Base-by-base conservation (phyloP, 179 eudicot genomes). In the Actinidia polygama region DNA sequence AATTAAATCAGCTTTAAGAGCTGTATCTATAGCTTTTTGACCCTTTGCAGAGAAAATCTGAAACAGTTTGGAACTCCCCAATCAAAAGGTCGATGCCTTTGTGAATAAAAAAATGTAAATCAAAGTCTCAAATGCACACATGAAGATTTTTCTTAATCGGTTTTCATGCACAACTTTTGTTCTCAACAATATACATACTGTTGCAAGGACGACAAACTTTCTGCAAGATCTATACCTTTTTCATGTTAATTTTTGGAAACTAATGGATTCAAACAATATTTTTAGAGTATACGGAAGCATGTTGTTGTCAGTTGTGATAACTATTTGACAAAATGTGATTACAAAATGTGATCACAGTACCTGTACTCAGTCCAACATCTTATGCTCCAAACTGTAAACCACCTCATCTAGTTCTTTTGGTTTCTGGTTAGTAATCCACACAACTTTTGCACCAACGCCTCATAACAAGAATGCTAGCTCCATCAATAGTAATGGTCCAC, bases 1-100 rank as follows among this genome's bases (percentile, higher is more conserved):
- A 50, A 95, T 93, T 85, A 95, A 81, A 90, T 95, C 97, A 83
- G 98, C 97, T 89, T 92, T 93, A 75, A 95, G 87, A 83, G 98
- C 94, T 26, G 88, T 89, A 86, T 95, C 94, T 80, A 95, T 88
- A 88, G 97, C 94, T 88, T 93, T 90, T 80, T 92, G 90, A 73
- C 94, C 94, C 89, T 86, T 95, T 49, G 98, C 93, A 78, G 93
- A 84, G 62, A 90, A 66, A 66, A 95, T 92, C 97, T 93, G 80
- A 54, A 80, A 69, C 53, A 26, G 36, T 11, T 49, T 9, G n/a
- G 76, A 77, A 77, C 54, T 30, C 49, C 50, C 53, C 1, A 67
- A 67, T 24, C 36, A 54, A 53, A 67, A 68, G 54, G 16, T 77
- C 15, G 54, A 58, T 11, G 61, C 19, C 75, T 68, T 51, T 19